phyloP scores from a whole-genome alignment of 2,329 filamentous ascomycete genomes.

The Fusarium avenaceum region DNA sequence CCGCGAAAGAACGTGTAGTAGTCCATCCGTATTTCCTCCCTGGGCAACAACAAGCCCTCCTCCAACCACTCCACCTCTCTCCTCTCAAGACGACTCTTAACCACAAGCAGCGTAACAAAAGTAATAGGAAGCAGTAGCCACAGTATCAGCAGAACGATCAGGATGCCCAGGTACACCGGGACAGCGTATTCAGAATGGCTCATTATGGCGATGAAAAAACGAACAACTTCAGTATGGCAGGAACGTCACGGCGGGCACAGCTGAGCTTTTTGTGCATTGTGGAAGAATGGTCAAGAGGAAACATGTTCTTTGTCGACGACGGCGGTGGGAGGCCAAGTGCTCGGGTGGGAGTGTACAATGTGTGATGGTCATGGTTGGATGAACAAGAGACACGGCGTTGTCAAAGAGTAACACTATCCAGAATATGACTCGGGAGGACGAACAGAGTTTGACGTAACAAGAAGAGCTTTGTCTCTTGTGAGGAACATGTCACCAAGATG shows the following conservation, averaged over 20 bases:
- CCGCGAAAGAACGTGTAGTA: constrained; percentile 10
- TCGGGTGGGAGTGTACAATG: constrained; percentile 36
- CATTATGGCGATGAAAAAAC: constrained; percentile 30
- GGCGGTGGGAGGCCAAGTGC: constrained; percentile 19
- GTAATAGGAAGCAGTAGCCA: constrained; percentile 38
- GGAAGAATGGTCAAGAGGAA: constrained; percentile 1
- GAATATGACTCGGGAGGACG: constrained; percentile 25
- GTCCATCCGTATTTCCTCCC: constrained; percentile 27
- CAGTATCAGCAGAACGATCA: constrained; percentile 28
- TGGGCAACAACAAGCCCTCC: constrained; percentile 19
- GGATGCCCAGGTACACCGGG: constrained; percentile 37
- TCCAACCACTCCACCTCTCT: constrained; percentile 36
- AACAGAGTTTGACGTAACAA: constrained; percentile 27
- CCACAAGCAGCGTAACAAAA: constrained; percentile 24
- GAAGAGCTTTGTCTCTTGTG: constrained; percentile 11
- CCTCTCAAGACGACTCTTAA: constrained; percentile 22
- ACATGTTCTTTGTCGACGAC: constrained; percentile 11
- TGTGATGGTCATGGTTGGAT: constrained; percentile 33
- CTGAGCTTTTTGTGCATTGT: constrained; percentile 18
- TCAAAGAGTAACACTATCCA: constrained; percentile 37
- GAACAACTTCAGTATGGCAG: not conserved
- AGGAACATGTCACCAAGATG: constrained; percentile 31
- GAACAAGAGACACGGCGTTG: constrained; percentile 38
- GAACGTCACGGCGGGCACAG: not conserved
- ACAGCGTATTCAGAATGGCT: constrained; percentile 37